Evolutionary conservation across 2,329 filamentous ascomycete genomes (phyloP), one percentile per base, ranked within the genome.

Genomic region (Rhynchosporium graminicola): DNA sequence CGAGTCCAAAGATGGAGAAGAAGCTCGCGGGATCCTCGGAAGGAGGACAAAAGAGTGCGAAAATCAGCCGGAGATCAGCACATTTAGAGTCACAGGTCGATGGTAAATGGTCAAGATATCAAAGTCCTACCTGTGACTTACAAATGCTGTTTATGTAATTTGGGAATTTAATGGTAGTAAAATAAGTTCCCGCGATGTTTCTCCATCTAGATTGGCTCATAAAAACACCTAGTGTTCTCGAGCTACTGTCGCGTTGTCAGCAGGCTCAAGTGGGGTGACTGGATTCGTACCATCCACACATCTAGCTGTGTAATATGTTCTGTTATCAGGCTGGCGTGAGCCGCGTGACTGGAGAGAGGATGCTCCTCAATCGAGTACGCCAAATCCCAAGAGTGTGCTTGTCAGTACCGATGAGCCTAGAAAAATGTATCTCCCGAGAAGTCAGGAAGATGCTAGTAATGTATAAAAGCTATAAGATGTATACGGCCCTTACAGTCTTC

Each of bases 1-100:
- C 20, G 20, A 56, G 40, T 13, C 20, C 38, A 12, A 38, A 38
- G 20, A 36, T 36, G 3, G 12, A 26, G 20, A 43, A 40, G 38
- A 33, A 58, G 9, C 20, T 59, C 15, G 51, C 63, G 61, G 63
- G 31, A 59, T 40, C 42, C 46, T 63, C 61, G 63, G 63, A 59
- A 65, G 61, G 63, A 59, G 61, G 55, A 54, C 28, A n/a, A 52
- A 57, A 42, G 29, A 40, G 42, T 20, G 31, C 43, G 60, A 59
- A 63, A 59, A 42, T 52, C 46, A 28, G 56, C 56, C 63, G 48
- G 54, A 38, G 38, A 42, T 55, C 45, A 50, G 33, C 50, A 38
- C 50, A 29, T 54, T 33, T 36, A 36, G 2, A 36, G 33, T n/a
- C 28, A 9, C 15, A 54, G 20, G 3, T 40, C 26, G 43, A n/a